Conservation (phyloP, 805 yeast genomes). For the Barnettozyma botsteinii region DNA sequence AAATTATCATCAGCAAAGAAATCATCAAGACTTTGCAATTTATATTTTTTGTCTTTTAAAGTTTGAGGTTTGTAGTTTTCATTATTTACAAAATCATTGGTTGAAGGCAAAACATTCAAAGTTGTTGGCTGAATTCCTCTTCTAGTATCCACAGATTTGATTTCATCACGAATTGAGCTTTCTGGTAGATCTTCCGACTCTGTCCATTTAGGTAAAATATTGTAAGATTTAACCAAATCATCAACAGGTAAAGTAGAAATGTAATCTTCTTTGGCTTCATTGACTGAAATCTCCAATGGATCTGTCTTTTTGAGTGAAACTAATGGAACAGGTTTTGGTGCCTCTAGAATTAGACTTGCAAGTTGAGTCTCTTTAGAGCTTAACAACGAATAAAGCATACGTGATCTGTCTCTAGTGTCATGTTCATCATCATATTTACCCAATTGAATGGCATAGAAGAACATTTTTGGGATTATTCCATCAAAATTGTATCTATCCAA, state of each 20-base stretch:
- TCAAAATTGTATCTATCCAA: constrained; percentile 29
- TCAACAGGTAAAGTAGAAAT: constrained; percentile 20
- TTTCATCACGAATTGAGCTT: constrained; percentile 32
- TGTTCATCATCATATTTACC: constrained; percentile 68
- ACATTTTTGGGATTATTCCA: constrained; percentile 43
- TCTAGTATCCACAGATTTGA: constrained; percentile 35
- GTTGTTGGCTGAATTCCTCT: constrained; percentile 15
- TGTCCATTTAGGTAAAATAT: constrained; percentile 41
- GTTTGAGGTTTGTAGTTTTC: constrained; percentile 3
- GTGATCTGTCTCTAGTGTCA: constrained; percentile 81
- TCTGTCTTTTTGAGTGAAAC: constrained; percentile 21
- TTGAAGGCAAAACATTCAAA: not conserved
- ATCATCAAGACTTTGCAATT: constrained; percentile 79
- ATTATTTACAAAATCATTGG: not conserved
- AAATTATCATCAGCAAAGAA: constrained; percentile 55
- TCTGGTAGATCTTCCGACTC: constrained; percentile 28
- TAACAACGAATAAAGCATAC: constrained; percentile 62
- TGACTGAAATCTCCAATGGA: constrained; percentile 12
- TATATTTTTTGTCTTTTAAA: constrained; percentile 36
- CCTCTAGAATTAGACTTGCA: constrained; percentile 67
- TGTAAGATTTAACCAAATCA: constrained; percentile 21
- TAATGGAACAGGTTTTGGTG: constrained; percentile 64
- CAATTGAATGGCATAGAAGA: constrained; percentile 53
- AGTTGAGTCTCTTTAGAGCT: constrained; percentile 47
- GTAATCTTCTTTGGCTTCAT: constrained; percentile 15